phyloP scores from a whole-genome alignment of 2,329 filamentous ascomycete species.

The Passalora sequoiae region DNA sequence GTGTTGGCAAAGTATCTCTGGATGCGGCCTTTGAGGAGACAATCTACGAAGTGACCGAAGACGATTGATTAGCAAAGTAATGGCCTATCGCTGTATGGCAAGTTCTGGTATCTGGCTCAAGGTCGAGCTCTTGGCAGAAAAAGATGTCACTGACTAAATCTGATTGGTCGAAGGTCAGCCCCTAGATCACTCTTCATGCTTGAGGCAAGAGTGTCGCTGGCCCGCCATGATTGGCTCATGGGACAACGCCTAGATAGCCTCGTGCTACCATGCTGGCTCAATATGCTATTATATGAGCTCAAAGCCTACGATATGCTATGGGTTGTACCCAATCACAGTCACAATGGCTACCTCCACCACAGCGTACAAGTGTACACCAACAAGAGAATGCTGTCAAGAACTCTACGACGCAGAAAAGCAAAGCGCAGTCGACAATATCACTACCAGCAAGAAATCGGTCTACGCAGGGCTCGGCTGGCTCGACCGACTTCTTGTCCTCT shows the following conservation, averaged over 20 bases:
- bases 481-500: constrained; percentile 44
- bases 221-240: not conserved
- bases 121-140: too few species aligned
- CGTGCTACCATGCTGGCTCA: too few species aligned
- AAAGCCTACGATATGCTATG: too few species aligned
- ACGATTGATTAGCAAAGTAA: not conserved
- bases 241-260: too few species aligned
- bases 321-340: too few species aligned
- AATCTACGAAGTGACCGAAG: not conserved
- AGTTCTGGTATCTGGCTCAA: not conserved
- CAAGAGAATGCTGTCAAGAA: not conserved
- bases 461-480: constrained; percentile 38
- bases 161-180: not conserved
- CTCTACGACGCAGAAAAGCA: not conserved
- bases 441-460: constrained; percentile 29
- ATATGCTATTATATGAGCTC: too few species aligned
- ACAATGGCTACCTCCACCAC: too few species aligned
- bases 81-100: not conserved
- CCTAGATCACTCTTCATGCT: too few species aligned
- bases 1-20: not conserved
- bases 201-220: not conserved
- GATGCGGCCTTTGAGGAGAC: not conserved
- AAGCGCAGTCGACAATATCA: constrained; percentile 3
- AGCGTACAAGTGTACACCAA: not conserved
- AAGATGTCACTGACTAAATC: not conserved